These are phyloP conservation scores for Imleria badia DNA, from an alignment of 768 basidiomycete genomes.

Conservation along the genomic window DNA sequence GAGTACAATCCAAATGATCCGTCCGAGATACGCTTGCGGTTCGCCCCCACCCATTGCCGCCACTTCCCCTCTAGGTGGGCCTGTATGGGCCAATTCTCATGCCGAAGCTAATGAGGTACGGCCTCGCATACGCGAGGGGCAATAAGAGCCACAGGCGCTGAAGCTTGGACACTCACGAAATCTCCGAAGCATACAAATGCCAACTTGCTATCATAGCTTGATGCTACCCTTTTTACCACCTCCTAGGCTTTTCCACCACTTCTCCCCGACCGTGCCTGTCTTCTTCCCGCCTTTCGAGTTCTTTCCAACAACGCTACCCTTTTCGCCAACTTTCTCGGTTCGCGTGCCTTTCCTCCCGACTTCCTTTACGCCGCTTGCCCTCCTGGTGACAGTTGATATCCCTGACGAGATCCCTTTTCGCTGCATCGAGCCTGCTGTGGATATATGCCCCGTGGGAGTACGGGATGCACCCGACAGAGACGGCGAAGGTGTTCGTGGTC, in stretches of 20 bases:
- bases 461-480: neutral
- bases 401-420: slow-evolving; percentile 67
- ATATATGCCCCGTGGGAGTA: neutral
- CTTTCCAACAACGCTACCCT: slow-evolving; percentile 3
- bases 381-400: slow-evolving; percentile 49
- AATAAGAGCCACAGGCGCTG: too few species aligned
- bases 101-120: too few species aligned
- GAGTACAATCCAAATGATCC: too few species aligned
- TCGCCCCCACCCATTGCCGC: too few species aligned
- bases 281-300: neutral
- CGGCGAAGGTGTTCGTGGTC: neutral
- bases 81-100: too few species aligned
- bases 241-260: slow-evolving; percentile 50
- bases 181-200: neutral
- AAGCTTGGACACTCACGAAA: neutral
- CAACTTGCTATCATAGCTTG: neutral
- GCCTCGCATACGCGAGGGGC: too few species aligned
- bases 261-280: slow-evolving; percentile 1
- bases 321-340: neutral
- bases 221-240: slow-evolving; percentile 11
- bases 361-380: slow-evolving; percentile 12
- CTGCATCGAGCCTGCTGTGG: neutral
- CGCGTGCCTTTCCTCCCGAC: slow-evolving; percentile 6
- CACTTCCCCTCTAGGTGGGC: too few species aligned
- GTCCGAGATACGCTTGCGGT: too few species aligned